These are phyloP conservation scores for Nigrospora oryzae DNA, from an alignment of 2,329 filamentous ascomycete genomes.

Conservation along the genomic window DNA sequence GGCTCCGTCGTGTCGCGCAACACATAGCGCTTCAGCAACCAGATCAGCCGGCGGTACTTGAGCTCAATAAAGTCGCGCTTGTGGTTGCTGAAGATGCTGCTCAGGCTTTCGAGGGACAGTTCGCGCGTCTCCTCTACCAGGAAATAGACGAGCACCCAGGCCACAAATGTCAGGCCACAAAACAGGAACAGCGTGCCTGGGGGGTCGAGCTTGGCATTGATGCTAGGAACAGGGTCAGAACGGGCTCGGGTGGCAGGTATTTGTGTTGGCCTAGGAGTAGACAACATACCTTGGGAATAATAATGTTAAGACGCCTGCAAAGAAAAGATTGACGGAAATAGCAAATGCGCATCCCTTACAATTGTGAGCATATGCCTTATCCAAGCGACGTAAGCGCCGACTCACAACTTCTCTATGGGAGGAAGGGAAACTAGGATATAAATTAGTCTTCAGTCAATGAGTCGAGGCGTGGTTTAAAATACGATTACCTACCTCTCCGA, in stretches of 20 bases:
- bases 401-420: background rate
- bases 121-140: slow-evolving; percentile 33
- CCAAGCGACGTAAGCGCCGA: too few relatives aligned
- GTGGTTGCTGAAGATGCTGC: slow-evolving; percentile 27
- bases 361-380: too few relatives aligned
- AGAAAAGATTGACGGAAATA: slow-evolving; percentile 37
- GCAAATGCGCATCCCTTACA: slow-evolving; percentile 37
- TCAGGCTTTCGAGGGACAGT: slow-evolving; percentile 29
- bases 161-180: slow-evolving; percentile 34
- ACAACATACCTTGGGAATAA: slow-evolving; percentile 26
- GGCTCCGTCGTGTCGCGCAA: background rate
- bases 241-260: too few relatives aligned
- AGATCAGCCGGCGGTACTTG: background rate
- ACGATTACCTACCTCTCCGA: slow-evolving; percentile 32
- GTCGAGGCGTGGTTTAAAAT: too few relatives aligned
- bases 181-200: slow-evolving; percentile 34
- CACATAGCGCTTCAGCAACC: background rate
- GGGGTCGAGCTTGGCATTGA: slow-evolving; percentile 16
- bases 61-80: slow-evolving; percentile 23
- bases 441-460: too few relatives aligned
- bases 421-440: background rate
- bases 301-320: slow-evolving; percentile 35
- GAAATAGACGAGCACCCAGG: slow-evolving; percentile 35
- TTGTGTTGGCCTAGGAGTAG: too few relatives aligned
- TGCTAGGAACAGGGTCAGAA: too few relatives aligned